Evolutionary conservation across 176 grass and related monocot species (phyloP).

Genomic region (Leersia perrieri): DNA sequence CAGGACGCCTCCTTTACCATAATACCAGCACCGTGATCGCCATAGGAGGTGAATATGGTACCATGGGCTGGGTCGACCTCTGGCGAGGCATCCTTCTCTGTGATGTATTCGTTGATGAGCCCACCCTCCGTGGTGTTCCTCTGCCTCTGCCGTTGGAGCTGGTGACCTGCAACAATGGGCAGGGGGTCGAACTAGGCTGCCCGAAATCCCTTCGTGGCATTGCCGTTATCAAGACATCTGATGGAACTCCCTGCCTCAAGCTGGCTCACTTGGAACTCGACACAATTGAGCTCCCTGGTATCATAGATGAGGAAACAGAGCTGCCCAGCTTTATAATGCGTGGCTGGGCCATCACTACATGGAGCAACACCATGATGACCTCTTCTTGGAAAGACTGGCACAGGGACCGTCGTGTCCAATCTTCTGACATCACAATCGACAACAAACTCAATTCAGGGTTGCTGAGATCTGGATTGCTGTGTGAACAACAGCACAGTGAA

Average conservation of each 20-base stretch:
- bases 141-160: not conserved
- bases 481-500: not conserved
- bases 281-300: not conserved
- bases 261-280: not conserved
- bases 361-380: not conserved
- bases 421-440: not conserved
- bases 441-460: not conserved
- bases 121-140: not conserved
- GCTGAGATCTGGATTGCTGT: not conserved
- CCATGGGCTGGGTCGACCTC: not conserved
- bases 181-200: not conserved
- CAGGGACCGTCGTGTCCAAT: not conserved
- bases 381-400: not conserved
- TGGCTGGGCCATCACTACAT: not conserved
- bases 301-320: not conserved
- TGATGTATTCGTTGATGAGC: not conserved
- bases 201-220: not conserved
- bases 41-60: not conserved
- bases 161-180: not conserved
- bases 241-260: not conserved
- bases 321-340: not conserved
- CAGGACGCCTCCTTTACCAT: not conserved
- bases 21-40: constrained; percentile 1
- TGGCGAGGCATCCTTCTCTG: too few species aligned
- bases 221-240: not conserved